Conservation (phyloP, 305 asterid genomes). For the Caryopteris hybrid region DNA sequence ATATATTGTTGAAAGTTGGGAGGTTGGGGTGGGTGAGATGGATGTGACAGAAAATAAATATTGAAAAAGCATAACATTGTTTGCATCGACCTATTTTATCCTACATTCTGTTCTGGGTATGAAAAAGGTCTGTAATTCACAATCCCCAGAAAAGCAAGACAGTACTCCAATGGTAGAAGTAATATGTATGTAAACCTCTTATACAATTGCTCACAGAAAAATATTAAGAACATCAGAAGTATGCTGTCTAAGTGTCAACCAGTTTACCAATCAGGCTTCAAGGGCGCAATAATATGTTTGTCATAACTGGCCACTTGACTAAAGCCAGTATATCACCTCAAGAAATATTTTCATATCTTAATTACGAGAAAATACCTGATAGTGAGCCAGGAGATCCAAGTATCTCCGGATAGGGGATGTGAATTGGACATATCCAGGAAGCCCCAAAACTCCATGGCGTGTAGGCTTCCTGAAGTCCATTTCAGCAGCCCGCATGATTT, state of each 20-base stretch:
- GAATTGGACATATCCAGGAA: conserved; percentile 98
- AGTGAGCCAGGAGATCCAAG: conserved; percentile 93
- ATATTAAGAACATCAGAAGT: background rate
- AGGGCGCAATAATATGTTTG: background rate
- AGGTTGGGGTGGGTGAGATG: background rate
- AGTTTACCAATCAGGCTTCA: background rate
- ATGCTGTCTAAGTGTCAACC: background rate
- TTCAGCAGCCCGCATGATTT: conserved; percentile 90
- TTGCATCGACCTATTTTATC: background rate
- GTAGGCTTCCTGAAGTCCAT: conserved; percentile 88
- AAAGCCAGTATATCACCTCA: background rate
- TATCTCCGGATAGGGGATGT: conserved; percentile 97
- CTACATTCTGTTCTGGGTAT: background rate
- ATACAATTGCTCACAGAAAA: background rate
- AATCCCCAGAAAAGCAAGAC: background rate
- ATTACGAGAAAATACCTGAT: conserved; percentile 49
- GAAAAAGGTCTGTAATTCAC: background rate
- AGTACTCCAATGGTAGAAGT: background rate
- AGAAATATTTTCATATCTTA: conserved; percentile 7
- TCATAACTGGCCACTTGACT: background rate
- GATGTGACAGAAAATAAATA: background rate
- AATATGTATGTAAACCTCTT: background rate
- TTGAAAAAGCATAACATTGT: background rate
- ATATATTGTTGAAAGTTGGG: background rate
- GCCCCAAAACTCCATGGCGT: conserved; percentile 89